These are phyloP conservation scores for Fusarium sp. DNA, from an alignment of 2,329 filamentous ascomycete species.

Conservation along the genomic window DNA sequence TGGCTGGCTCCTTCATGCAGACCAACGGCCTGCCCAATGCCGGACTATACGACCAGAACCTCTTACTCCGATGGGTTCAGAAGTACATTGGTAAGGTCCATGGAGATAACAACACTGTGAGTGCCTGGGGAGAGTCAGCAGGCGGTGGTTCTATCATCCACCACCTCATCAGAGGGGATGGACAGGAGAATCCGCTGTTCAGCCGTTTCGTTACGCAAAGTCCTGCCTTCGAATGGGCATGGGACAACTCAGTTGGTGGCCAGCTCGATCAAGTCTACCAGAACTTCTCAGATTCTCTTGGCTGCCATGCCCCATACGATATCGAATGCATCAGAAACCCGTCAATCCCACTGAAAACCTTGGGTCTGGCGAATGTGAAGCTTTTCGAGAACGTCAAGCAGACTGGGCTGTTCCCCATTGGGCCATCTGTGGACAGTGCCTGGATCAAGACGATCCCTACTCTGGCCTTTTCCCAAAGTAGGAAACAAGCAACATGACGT, in stretches of 20 bases:
- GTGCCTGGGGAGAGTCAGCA: constrained; percentile 63
- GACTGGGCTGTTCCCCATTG: not conserved
- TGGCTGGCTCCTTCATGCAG: constrained; percentile 59
- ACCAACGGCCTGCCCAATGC: constrained; percentile 57
- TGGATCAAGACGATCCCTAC: not conserved
- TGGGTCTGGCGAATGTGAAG: not conserved
- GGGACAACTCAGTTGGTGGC: not conserved
- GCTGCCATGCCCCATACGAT: not conserved
- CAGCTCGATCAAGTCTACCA: not conserved
- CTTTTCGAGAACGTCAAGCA: not conserved
- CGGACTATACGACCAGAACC: constrained; percentile 56
- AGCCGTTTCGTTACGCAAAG: not conserved
- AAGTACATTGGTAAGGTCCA: constrained; percentile 59
- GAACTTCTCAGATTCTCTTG: not conserved
- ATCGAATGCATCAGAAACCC: not conserved
- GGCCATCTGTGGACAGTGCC: not conserved
- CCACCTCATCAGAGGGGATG: constrained; percentile 50
- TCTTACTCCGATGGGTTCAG: constrained; percentile 62
- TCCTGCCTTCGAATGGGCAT: not conserved
- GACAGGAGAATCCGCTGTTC: not conserved
- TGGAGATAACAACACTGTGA: constrained; percentile 60
- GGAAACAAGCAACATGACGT: not conserved
- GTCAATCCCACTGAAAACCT: not conserved
- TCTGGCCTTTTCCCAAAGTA: not conserved
- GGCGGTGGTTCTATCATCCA: constrained; percentile 64